Base-by-base conservation (phyloP, 768 basidiomycete genomes). In the Coprinopsis strossmayeri region DNA sequence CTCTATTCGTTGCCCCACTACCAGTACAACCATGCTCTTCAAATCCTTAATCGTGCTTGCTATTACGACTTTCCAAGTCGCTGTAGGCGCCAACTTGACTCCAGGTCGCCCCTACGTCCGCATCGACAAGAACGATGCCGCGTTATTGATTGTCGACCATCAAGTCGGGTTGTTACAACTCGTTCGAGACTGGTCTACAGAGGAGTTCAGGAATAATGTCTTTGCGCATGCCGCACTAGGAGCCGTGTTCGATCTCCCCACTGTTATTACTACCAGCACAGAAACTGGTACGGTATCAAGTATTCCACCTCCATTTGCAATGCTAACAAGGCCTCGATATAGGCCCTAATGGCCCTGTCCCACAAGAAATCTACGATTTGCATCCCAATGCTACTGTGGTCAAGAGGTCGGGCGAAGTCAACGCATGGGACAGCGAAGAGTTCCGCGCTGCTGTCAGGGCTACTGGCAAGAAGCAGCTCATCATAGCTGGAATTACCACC, bases 391-490 rank as follows among this genome's bases (percentile, higher is more conserved):
- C 71, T 0, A 64, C 73, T 12, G 56, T 67, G 51, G 70, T 76
- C 62, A 71, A 69, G 59, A 65, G 76, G 13, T 59, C 69, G 21
- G 76, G 73, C 1, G 73, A 77, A 55, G 74, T 77, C 12, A 61
- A 77, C 47, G 74, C 76, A 7, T 77, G 76, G 76, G 74, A 77
- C 54, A 76, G 73, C 55, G 48, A 59, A 3, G 73, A 73, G 46
- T 75, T 77, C 64, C 62, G 69, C 32, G 61, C 60, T 1, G 74
- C 74, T 17, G 72, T 77, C 13, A 57, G 65, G 38, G 72, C 73
- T 1, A 73, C 73, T 5, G 73, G 72, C 7, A 75, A 73, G 59
- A 72, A 69, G 55, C 76, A 77, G 47, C 57, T 76, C 39, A 75
- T 76, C 55, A 55, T 76, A 15, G 74, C 65, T n/a, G 74, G 76